Evolutionary conservation across 2,329 filamentous ascomycete species (phyloP).

Genomic region (Penicillium sp.): DNA sequence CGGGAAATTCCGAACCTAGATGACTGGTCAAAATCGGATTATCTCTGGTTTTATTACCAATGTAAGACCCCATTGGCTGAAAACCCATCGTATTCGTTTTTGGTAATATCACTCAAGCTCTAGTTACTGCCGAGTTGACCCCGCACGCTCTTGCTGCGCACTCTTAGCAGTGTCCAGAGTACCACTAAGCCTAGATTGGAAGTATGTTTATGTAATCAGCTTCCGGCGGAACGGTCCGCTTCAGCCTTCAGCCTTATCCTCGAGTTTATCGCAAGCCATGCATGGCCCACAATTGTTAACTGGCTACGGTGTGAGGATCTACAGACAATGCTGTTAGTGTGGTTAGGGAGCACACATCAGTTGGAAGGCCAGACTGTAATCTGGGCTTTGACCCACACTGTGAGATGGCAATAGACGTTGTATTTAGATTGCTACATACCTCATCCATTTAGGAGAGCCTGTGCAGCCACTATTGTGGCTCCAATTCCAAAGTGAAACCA

Average conservation of each 20-base stretch:
- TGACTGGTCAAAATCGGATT: background rate
- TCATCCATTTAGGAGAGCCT: background rate
- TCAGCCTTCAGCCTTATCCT: background rate
- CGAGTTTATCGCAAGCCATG: background rate
- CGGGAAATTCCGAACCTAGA: background rate
- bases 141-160: background rate
- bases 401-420: background rate
- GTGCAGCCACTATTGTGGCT: background rate
- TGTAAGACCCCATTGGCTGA: background rate
- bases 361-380: background rate
- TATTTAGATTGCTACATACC: background rate
- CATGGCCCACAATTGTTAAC: background rate
- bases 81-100: too few relatives aligned
- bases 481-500: background rate
- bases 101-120: too few relatives aligned
- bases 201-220: background rate
- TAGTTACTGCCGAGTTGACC: too few relatives aligned
- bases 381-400: background rate
- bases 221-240: background rate
- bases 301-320: background rate
- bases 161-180: background rate
- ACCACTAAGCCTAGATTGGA: background rate
- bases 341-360: background rate
- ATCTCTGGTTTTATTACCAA: background rate
- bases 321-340: background rate